Evolutionary conservation across 139 green algal species (phyloP).

Genomic region (Choricystis sp.): DNA sequence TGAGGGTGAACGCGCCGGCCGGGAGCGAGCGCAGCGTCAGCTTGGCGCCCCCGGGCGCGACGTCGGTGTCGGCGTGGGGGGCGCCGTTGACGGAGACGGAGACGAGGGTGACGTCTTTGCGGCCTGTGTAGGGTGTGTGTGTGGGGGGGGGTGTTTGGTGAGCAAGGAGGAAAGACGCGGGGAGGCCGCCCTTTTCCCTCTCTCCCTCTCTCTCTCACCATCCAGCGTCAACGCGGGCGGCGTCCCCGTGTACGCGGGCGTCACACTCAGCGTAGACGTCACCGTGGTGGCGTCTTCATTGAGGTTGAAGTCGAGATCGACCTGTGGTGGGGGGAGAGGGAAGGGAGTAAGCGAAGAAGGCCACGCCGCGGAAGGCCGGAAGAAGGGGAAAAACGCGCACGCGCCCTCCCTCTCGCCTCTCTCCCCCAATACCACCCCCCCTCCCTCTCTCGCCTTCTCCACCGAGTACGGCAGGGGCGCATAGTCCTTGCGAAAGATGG

Average conservation of each 20-base stretch:
- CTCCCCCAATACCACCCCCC: too few species aligned
- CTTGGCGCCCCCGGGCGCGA: not conserved
- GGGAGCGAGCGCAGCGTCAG: not conserved
- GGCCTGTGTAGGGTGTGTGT: not conserved
- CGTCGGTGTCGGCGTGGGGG: not conserved
- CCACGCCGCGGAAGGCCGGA: not conserved
- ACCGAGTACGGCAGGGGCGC: not conserved
- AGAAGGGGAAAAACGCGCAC: not conserved
- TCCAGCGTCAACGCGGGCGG: too few species aligned
- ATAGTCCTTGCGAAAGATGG: not conserved
- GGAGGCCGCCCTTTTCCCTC: too few species aligned
- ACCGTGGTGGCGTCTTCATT: not conserved
- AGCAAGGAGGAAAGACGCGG: not conserved
- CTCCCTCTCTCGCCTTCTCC: not conserved
- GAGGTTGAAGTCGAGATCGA: not conserved
- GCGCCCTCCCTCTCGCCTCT: not conserved
- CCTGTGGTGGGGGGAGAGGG: not conserved
- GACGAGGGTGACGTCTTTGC: not conserved
- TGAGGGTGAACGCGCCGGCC: slow-evolving; percentile 26
- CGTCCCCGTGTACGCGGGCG: not conserved
- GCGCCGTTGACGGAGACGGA: not conserved
- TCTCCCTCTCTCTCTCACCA: too few species aligned
- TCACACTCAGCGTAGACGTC: not conserved
- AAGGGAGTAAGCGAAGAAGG: too few species aligned
- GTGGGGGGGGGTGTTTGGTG: too few species aligned